These are phyloP conservation scores for Ochetophila trinervis DNA, from an alignment of 306 rosid genomes.

Conservation along the genomic window DNA sequence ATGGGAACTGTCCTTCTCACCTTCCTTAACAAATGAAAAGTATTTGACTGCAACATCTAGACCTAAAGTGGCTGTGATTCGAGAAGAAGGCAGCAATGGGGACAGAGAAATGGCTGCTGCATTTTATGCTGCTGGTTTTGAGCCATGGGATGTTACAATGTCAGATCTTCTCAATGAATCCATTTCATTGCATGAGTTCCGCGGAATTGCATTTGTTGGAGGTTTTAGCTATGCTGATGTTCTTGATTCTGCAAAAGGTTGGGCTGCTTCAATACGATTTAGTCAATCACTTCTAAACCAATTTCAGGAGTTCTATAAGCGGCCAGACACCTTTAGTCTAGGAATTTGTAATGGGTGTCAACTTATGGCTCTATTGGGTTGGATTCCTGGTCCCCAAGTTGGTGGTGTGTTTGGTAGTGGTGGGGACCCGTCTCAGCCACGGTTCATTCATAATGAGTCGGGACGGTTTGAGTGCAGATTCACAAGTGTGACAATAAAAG, in stretches of 20 bases:
- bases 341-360: conserved; percentile 98
- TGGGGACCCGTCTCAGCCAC: conserved; percentile 80
- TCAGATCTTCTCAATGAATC: conserved; percentile 73
- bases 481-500: conserved; percentile 69
- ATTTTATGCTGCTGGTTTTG: conserved; percentile 73
- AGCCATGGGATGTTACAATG: conserved; percentile 89
- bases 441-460: conserved; percentile 81
- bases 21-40: conserved; percentile 62
- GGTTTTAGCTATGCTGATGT: conserved; percentile 95
- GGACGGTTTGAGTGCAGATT: conserved; percentile 94
- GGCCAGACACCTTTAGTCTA: conserved; percentile 80
- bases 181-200: conserved; percentile 56
- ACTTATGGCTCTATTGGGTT: conserved; percentile 91
- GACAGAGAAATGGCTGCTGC: conserved; percentile 97
- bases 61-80: conserved; percentile 83
- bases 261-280: conserved; percentile 82
- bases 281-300: conserved; percentile 64
- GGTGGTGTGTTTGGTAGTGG: conserved; percentile 78
- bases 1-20: conserved; percentile 68
- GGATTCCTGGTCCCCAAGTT: conserved; percentile 87
- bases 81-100: conserved; percentile 97
- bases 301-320: conserved; percentile 80
- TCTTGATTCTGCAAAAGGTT: conserved; percentile 92
- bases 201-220: conserved; percentile 78
- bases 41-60: conserved; percentile 45